Percentiles rank a stretch among this genome's conserved stretches.
These are phyloP conservation scores for Pythium insidiosum DNA, from an alignment of 352 stramenopile species.

Conservation along the genomic window DNA sequence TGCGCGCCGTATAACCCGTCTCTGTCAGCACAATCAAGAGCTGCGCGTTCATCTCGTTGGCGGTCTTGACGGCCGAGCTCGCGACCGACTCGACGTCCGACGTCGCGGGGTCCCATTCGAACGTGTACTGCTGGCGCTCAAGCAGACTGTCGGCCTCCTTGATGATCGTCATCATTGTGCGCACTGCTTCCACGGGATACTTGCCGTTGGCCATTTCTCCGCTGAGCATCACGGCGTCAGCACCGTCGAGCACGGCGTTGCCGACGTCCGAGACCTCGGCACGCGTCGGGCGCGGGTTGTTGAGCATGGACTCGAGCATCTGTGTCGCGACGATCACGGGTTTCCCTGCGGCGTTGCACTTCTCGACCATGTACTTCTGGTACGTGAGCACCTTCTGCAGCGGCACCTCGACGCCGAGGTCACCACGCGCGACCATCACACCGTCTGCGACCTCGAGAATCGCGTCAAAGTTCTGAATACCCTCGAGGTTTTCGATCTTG, in stretches of 20 bases:
- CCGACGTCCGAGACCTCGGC: constrained; percentile 85
- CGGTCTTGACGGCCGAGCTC: constrained; percentile 79
- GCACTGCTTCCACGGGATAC: constrained; percentile 83
- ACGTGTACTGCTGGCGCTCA: constrained; percentile 41
- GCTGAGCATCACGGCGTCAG: constrained; percentile 85
- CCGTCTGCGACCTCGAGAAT: constrained; percentile 93
- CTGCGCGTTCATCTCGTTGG: constrained; percentile 78
- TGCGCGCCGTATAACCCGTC: constrained; percentile 73
- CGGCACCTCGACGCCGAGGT: constrained; percentile 88
- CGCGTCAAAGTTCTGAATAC: constrained; percentile 91
- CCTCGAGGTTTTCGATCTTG: constrained; percentile 96
- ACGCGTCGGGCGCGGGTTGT: constrained; percentile 80
- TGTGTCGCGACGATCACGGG: constrained; percentile 85
- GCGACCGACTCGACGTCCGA: constrained; percentile 81
- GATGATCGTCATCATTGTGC: constrained; percentile 93
- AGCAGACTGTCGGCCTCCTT: constrained; percentile 77
- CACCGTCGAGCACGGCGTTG: constrained; percentile 82
- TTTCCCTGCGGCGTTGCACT: constrained; percentile 81
- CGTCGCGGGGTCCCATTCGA: constrained; percentile 50
- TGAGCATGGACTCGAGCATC: constrained; percentile 87
- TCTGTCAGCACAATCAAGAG: constrained; percentile 81
- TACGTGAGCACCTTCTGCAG: constrained; percentile 84
- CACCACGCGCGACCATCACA: constrained; percentile 93
- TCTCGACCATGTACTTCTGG: constrained; percentile 86
- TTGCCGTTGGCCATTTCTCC: constrained; percentile 81